Conservation (phyloP, 108 stramenopile genomes). For the Cyclotella baltica region DNA sequence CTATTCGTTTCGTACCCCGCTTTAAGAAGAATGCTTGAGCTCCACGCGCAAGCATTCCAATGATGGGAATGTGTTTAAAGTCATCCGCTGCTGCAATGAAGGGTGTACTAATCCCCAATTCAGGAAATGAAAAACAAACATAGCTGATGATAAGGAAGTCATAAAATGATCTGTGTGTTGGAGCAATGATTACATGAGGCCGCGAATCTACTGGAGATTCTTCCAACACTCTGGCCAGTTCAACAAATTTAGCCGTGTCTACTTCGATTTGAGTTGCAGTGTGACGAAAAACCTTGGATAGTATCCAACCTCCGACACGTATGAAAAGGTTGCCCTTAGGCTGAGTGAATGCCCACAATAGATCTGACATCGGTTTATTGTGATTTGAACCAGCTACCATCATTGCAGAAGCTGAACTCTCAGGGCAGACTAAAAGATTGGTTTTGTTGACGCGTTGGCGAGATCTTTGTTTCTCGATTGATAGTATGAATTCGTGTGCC, state of each 20-base stretch:
- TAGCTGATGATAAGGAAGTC: slow-evolving; percentile 89
- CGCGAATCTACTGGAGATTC: slow-evolving; percentile 9
- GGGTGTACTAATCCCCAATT: slow-evolving; percentile 79
- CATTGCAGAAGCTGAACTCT: slow-evolving; percentile 29
- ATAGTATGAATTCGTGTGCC: slow-evolving; percentile 70
- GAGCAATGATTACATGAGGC: slow-evolving; percentile 71
- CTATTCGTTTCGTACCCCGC: slow-evolving; percentile 59
- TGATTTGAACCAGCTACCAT: slow-evolving; percentile 66
- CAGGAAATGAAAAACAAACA: slow-evolving; percentile 81
- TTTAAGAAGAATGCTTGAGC: slow-evolving; percentile 76
- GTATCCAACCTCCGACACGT: slow-evolving; percentile 66
- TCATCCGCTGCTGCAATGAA: slow-evolving; percentile 82
- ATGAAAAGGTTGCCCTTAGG: slow-evolving; percentile 69
- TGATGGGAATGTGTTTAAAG: slow-evolving; percentile 71
- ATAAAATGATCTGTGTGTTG: slow-evolving; percentile 88
- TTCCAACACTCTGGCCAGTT: slow-evolving; percentile 29
- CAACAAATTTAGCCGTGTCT: slow-evolving; percentile 68
- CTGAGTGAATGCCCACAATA: slow-evolving; percentile 83
- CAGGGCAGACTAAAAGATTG: neutral
- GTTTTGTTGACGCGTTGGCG: slow-evolving; percentile 6
- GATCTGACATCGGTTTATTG: slow-evolving; percentile 43
- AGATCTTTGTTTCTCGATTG: slow-evolving; percentile 31
- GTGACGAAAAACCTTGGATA: slow-evolving; percentile 66
- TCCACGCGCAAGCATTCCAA: slow-evolving; percentile 70
- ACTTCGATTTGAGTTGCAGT: slow-evolving; percentile 68